Base-by-base conservation (phyloP, 1,284 basidiomycete genomes). In the Marasmius oreades region DNA sequence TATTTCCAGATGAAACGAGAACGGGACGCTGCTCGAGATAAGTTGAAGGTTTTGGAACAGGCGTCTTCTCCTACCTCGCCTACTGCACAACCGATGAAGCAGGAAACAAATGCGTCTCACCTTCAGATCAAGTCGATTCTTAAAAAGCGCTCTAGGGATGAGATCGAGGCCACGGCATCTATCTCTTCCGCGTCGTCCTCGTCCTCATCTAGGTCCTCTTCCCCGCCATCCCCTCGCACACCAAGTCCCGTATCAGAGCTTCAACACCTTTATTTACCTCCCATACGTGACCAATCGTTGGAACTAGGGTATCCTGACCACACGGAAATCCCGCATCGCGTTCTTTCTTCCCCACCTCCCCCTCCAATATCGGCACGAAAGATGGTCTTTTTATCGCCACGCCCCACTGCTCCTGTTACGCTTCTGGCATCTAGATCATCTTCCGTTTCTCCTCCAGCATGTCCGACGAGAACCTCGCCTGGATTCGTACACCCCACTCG, bases 1-100 rank as follows among this genome's bases (percentile, higher is more conserved):
- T 55, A 42, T 28, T 18, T 55, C 5, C 46, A 55, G 46, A 53
- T 59, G 51, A 55, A 53, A 48, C 51, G 54, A 28, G 57, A 59
- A 22, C 42, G 57, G 28, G 57, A 59, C 43, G 22, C 39, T 3
- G 57, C 44, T 16, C 16, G 55, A 22, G 54, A 55, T 18, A 50
- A 37, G 11, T 24, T 48, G n/a, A 33, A 45, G 12, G 43, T 46
- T 4, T 28, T 55, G 12, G 54, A 59, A 45, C 16, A 31, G 14
- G 20, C 14, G 8, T 48, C 50, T 34, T 7, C n/a, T 22, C 12
- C 18, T 36, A 31, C 47, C 5, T 14, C 23, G 14, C 18, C 28
- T 20, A n/a, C 28, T 42, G n/a, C 6, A n/a, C 34, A 23, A 26
- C 37, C 26, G 22, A 46, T 14, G 39, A 51, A 23, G 51, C 43